Evolutionary conservation across 352 stramenopile genomes (phyloP).

Genomic region (Globisporangium nunn): DNA sequence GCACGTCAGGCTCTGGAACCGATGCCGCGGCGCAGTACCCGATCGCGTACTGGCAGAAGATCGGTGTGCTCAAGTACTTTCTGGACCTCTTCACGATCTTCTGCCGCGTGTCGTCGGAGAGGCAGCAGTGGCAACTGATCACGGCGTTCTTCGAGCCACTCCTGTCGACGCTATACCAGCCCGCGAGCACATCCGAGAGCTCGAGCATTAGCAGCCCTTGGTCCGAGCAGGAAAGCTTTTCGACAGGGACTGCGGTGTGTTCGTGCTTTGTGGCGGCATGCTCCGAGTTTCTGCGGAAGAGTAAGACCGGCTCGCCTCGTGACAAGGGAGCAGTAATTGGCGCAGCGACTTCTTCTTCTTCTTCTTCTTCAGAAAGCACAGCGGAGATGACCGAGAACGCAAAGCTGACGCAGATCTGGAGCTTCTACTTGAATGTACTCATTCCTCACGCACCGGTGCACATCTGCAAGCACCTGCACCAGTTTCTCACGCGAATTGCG

Average conservation of each 20-base stretch:
- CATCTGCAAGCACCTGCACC: constrained; percentile 77
- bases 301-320: not conserved
- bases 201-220: constrained; percentile 64
- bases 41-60: constrained; percentile 61
- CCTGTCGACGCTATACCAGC: constrained; percentile 74
- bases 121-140: constrained; percentile 64
- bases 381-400: constrained; percentile 14
- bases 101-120: constrained; percentile 45
- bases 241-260: constrained; percentile 67
- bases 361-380: not conserved
- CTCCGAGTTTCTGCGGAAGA: constrained; percentile 55
- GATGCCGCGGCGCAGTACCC: constrained; percentile 24
- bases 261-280: constrained; percentile 77
- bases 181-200: constrained; percentile 56
- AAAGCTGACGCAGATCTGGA: constrained; percentile 78
- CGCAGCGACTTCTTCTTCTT: not conserved
- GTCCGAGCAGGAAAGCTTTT: constrained; percentile 63
- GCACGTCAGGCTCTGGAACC: not conserved
- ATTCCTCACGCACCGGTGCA: constrained; percentile 67
- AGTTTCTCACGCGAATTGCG: constrained; percentile 69
- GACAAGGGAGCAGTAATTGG: not conserved
- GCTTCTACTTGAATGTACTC: constrained; percentile 67
- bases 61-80: constrained; percentile 68
- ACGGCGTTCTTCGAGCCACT: constrained; percentile 72
- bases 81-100: constrained; percentile 74